phyloP scores from a whole-genome alignment of 371 early-diverging fungal species.

The Mucor saturninus region DNA sequence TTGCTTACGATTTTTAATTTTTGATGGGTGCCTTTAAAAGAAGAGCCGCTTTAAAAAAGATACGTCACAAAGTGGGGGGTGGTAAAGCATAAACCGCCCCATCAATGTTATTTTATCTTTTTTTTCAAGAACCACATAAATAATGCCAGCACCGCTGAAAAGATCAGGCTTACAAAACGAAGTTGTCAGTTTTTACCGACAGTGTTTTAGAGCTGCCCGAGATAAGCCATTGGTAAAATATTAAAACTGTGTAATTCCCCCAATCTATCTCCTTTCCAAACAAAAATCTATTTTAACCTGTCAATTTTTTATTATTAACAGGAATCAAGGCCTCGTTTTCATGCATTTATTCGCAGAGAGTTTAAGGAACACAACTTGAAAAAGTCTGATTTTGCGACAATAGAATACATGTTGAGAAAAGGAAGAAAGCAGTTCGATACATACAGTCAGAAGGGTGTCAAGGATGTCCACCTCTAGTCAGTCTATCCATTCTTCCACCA shows the following conservation, averaged over 20 bases:
- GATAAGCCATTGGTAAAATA: constrained; percentile 55
- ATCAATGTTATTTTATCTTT: background rate
- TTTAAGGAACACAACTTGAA: constrained; percentile 59
- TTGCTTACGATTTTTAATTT: no score
- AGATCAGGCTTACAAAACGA: constrained; percentile 68
- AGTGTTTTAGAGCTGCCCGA: constrained; percentile 63
- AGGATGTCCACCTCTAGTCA: constrained; percentile 57
- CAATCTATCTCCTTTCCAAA: background rate
- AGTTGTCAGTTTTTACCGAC: constrained; percentile 60
- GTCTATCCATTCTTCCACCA: no score
- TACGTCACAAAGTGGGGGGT: no score
- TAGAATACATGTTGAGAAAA: constrained; percentile 66
- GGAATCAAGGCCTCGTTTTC: constrained; percentile 62
- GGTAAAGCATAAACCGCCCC: no score
- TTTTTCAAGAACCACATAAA: background rate
- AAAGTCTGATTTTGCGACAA: constrained; percentile 66
- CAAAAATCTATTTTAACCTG: no score
- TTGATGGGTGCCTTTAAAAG: no score
- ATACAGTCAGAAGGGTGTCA: constrained; percentile 60
- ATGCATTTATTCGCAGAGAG: constrained; percentile 64
- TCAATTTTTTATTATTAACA: constrained; percentile 7
- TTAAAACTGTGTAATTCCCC: background rate
- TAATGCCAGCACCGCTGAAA: constrained; percentile 45
- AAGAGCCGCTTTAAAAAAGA: no score
- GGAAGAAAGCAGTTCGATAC: constrained; percentile 62